Evolutionary conservation across 176 grass and related monocot genomes (phyloP).

Genomic region (Calamus simplicifolius): DNA sequence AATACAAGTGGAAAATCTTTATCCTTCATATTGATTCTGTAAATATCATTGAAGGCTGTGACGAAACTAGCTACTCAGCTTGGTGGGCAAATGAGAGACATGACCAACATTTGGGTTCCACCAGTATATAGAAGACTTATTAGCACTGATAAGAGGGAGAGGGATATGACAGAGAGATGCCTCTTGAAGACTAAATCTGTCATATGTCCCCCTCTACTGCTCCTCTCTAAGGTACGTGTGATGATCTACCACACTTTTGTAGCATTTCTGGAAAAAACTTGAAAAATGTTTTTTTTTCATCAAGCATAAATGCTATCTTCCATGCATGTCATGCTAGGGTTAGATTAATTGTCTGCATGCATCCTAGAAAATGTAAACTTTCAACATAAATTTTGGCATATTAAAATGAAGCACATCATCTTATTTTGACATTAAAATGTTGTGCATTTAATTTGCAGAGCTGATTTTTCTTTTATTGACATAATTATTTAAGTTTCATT

Average conservation of each 20-base stretch:
- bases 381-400: no score
- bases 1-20: no score
- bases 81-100: conserved; percentile 41
- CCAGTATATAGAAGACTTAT: conserved; percentile 68
- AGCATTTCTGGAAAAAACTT: conserved; percentile 8
- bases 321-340: no score
- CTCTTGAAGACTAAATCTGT: conserved; percentile 49
- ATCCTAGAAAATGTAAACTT: no score
- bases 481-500: no score
- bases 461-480: no score
- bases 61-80: conserved; percentile 41
- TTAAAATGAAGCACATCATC: no score
- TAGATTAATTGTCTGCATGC: no score
- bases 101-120: conserved; percentile 62
- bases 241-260: conserved; percentile 9
- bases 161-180: conserved; percentile 68
- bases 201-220: conserved; percentile 38
- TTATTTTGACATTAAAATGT: no score
- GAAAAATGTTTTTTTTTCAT: no score
- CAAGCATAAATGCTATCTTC: no score
- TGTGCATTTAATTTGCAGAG: no score
- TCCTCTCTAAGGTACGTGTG: conserved; percentile 63
- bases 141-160: conserved; percentile 52
- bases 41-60: conserved; percentile 45
- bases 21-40: conserved; percentile 1